These are phyloP conservation scores for Penicillium canariense DNA, from an alignment of 495 filamentous ascomycete species.

Conservation along the genomic window DNA sequence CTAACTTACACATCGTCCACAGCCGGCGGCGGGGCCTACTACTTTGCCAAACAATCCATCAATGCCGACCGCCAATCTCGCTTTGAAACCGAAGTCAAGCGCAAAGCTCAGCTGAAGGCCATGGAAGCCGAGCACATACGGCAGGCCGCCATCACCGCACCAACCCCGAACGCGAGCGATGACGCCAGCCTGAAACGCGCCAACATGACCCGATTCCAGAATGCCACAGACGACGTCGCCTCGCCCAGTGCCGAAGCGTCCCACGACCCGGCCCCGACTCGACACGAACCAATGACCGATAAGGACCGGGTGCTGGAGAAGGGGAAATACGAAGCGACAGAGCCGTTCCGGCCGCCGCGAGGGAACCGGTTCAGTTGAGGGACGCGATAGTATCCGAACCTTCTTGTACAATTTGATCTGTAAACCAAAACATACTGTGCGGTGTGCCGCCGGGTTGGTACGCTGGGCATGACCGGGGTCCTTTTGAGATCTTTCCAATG, in stretches of 20 bases:
- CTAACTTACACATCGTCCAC: slow-evolving; percentile 3
- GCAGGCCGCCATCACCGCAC: slow-evolving; percentile 16
- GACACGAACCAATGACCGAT: slow-evolving; percentile 76
- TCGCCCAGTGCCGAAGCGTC: slow-evolving; percentile 79
- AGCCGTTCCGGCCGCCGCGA: slow-evolving; percentile 69
- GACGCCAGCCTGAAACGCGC: slow-evolving; percentile 35
- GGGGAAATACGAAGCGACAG: slow-evolving; percentile 82
- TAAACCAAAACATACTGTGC: background rate
- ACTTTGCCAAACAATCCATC: slow-evolving; percentile 92
- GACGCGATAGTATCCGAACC: too few species aligned
- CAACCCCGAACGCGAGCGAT: slow-evolving; percentile 23
- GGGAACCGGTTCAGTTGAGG: slow-evolving; percentile 78
- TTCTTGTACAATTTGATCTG: slow-evolving; percentile 21
- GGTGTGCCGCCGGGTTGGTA: background rate
- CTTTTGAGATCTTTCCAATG: background rate
- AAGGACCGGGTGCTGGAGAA: slow-evolving; percentile 68
- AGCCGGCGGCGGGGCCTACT: slow-evolving; percentile 92
- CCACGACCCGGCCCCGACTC: slow-evolving; percentile 80
- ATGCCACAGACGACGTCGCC: slow-evolving; percentile 53
- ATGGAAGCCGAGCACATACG: slow-evolving; percentile 55
- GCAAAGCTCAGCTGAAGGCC: slow-evolving; percentile 58
- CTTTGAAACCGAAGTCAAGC: slow-evolving; percentile 63
- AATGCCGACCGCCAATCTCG: slow-evolving; percentile 78
- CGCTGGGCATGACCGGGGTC: too few species aligned
- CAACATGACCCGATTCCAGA: slow-evolving; percentile 35